These are phyloP conservation scores for Eucalyptus dawsonii DNA, from an alignment of 345 rosid species.

Conservation along the genomic window DNA sequence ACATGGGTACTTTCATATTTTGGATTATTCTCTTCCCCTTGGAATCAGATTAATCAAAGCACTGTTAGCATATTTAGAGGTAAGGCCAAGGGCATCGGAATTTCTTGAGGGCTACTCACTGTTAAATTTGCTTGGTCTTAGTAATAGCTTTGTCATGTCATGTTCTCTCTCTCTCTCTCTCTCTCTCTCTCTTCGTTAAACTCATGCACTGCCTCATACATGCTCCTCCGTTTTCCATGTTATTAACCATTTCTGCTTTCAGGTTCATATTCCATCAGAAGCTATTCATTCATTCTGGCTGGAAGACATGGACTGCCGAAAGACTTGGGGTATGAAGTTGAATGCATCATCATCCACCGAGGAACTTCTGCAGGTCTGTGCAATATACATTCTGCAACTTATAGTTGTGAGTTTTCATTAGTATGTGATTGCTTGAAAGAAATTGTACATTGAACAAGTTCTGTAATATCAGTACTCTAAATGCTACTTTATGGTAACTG, in stretches of 20 bases:
- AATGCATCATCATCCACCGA: conserved; percentile 41
- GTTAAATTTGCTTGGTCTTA: background rate
- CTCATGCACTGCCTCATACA: background rate
- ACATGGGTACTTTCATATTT: conserved; percentile 1
- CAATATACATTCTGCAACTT: background rate
- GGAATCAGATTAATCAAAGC: conserved; percentile 72
- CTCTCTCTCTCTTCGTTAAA: background rate
- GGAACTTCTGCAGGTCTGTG: conserved; percentile 65
- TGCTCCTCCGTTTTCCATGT: background rate
- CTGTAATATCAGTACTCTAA: background rate
- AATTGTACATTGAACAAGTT: background rate
- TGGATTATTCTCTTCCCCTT: conserved; percentile 46
- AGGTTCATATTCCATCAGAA: conserved; percentile 73
- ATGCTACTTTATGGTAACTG: background rate
- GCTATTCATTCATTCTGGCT: conserved; percentile 74
- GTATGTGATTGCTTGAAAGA: background rate
- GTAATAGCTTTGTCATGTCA: background rate
- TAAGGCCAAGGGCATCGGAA: background rate
- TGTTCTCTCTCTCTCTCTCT: background rate
- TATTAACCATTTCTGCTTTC: background rate
- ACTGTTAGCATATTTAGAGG: conserved; percentile 63
- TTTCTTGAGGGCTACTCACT: background rate
- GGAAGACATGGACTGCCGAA: conserved; percentile 24
- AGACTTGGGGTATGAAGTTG: conserved; percentile 51
- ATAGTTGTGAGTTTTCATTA: background rate